phyloP scores from a whole-genome alignment of 371 early-diverging fungal genomes.

The Apophysomyces elegans region DNA sequence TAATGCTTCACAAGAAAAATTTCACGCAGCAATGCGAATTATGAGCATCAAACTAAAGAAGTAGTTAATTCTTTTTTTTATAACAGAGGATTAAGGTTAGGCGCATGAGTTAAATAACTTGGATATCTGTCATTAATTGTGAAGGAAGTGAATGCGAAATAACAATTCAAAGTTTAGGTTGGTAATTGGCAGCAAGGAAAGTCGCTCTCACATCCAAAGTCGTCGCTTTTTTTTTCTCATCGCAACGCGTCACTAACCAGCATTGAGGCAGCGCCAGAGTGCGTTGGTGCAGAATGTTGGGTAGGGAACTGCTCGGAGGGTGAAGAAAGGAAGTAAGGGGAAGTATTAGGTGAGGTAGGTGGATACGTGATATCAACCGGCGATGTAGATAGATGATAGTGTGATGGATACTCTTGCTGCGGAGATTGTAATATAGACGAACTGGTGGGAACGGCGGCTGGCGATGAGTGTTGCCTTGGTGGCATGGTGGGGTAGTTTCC shows the following conservation, averaged over 20 bases:
- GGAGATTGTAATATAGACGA: neutral
- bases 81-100: no score
- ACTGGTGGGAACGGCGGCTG: constrained; percentile 27
- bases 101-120: no score
- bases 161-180: neutral
- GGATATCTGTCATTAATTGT: no score
- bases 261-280: neutral
- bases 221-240: neutral
- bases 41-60: no score
- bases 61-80: no score
- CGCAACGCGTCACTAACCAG: constrained; percentile 5
- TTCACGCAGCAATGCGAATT: no score
- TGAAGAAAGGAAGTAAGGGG: constrained; percentile 7
- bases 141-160: neutral
- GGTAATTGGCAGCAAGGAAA: neutral
- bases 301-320: neutral
- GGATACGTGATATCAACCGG: constrained; percentile 7
- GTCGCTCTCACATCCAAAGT: neutral
- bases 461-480: constrained; percentile 44
- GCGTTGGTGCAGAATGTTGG: neutral
- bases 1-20: no score
- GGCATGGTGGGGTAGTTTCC: constrained; percentile 23
- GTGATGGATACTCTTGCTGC: neutral
- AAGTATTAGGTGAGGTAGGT: neutral
- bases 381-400: neutral